Percentiles rank a stretch among this genome's conserved stretches.
These are phyloP conservation scores for Euclidium syriacum DNA, from an alignment of 345 rosid species.

Conservation along the genomic window DNA sequence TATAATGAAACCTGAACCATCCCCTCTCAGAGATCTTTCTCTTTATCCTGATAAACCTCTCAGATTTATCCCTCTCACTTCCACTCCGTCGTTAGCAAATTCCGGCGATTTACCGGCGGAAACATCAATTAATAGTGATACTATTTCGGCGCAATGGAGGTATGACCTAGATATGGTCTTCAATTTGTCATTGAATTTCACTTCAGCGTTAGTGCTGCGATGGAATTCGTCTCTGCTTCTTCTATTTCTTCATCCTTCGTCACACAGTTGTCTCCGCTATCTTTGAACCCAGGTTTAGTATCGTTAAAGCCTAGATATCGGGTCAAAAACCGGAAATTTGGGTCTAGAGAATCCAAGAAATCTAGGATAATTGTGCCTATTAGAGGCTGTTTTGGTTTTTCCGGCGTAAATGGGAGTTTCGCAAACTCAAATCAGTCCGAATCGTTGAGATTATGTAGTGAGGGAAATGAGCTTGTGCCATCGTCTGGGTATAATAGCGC, in stretches of 20 bases:
- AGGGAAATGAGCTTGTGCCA: constrained; percentile 17
- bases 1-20: too few relatives aligned
- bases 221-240: constrained; percentile 47
- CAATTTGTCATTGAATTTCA: background rate
- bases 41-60: too few relatives aligned
- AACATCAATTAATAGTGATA: too few relatives aligned
- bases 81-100: too few relatives aligned
- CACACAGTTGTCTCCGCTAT: constrained; percentile 34
- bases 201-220: constrained; percentile 19
- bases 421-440: constrained; percentile 14
- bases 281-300: constrained; percentile 10
- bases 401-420: constrained; percentile 24
- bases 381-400: constrained; percentile 21
- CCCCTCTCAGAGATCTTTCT: too few relatives aligned
- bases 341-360: constrained; percentile 6
- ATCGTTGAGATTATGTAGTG: constrained; percentile 8
- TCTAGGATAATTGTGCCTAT: constrained; percentile 15
- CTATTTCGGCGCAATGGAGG: too few relatives aligned
- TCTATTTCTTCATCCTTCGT: constrained; percentile 27
- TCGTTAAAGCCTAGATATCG: constrained; percentile 28
- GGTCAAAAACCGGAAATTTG: constrained; percentile 21
- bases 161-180: background rate
- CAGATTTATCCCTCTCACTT: background rate
- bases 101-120: too few relatives aligned
- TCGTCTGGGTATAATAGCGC: constrained; percentile 18